A percentile compares a stretch with the other conserved stretches of the same genome.
These are phyloP conservation scores for Fusarium sulawesiense DNA, from an alignment of 2,329 filamentous ascomycete species.

Conservation along the genomic window DNA sequence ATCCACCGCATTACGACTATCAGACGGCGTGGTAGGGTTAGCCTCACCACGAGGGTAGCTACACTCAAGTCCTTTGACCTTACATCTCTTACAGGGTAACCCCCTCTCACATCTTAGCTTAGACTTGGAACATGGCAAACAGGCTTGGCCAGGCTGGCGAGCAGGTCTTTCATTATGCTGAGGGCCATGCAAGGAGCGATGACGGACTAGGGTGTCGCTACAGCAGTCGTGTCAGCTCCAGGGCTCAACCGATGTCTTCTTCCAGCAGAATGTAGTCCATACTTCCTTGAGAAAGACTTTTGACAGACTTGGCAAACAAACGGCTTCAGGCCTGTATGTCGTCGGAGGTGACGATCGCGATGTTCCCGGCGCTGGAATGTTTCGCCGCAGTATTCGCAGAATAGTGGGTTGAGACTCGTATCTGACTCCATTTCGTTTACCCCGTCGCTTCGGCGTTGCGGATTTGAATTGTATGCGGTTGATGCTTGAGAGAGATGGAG, in stretches of 20 bases:
- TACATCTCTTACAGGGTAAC: rapidly evolving
- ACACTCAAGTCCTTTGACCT: rapidly evolving
- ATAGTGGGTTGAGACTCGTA: background rate
- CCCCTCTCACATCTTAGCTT: background rate
- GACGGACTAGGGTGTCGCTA: background rate
- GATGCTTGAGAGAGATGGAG: rapidly evolving
- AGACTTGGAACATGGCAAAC: background rate
- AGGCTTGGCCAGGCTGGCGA: background rate
- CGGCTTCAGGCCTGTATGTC: background rate
- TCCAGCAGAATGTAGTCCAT: no score
- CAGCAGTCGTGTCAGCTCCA: no score
- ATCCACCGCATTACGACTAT: rapidly evolving
- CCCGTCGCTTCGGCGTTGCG: background rate
- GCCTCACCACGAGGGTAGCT: rapidly evolving
- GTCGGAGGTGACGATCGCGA: conserved; percentile 2
- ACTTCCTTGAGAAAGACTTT: background rate
- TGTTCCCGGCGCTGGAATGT: background rate
- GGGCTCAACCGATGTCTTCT: no score
- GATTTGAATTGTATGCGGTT: rapidly evolving
- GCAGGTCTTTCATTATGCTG: background rate
- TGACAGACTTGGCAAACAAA: background rate
- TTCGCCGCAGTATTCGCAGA: background rate
- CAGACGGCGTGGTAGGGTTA: rapidly evolving
- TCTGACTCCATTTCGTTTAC: background rate
- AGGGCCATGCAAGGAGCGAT: background rate